Percentiles rank a stretch among this genome's conserved stretches.
These are phyloP conservation scores for Blastocystis sp. DNA, from an alignment of 352 stramenopile species.

Conservation along the genomic window DNA sequence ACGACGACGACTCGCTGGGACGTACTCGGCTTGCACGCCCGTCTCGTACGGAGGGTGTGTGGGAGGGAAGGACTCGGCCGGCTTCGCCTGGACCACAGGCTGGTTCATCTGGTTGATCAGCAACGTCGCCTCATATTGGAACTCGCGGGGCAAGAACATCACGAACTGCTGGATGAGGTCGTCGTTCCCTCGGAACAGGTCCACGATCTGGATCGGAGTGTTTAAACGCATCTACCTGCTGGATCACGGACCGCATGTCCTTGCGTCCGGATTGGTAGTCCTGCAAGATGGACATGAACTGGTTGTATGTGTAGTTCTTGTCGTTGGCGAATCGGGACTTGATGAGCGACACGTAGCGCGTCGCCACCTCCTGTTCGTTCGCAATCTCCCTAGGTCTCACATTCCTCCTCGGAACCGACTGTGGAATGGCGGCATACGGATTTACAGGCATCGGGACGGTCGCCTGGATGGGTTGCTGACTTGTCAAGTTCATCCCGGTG, in stretches of 20 bases:
- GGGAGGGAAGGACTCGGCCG: constrained; percentile 51
- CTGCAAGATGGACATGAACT: constrained; percentile 97
- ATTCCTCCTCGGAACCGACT: background rate
- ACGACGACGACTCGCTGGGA: background rate
- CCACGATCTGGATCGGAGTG: constrained; percentile 78
- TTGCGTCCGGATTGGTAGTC: constrained; percentile 98
- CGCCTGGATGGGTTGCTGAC: background rate
- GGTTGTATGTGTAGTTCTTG: constrained; percentile 62
- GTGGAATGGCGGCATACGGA: background rate
- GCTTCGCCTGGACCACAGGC: constrained; percentile 60
- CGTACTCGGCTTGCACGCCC: constrained; percentile 55
- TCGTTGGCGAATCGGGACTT: constrained; percentile 92
- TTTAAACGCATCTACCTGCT: constrained; percentile 59
- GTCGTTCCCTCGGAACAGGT: constrained; percentile 93
- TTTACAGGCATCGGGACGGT: background rate
- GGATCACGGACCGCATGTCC: constrained; percentile 84
- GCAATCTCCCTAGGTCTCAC: background rate
- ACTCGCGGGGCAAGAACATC: constrained; percentile 89
- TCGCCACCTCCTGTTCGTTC: constrained; percentile 1
- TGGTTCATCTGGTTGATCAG: constrained; percentile 63
- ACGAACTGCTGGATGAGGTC: constrained; percentile 98
- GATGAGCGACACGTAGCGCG: constrained; percentile 73
- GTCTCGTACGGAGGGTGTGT: constrained; percentile 62
- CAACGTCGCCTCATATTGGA: constrained; percentile 66
- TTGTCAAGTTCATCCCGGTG: constrained; percentile 17